phyloP scores from a whole-genome alignment of 768 basidiomycete species.

The Phanerochaete sordida region DNA sequence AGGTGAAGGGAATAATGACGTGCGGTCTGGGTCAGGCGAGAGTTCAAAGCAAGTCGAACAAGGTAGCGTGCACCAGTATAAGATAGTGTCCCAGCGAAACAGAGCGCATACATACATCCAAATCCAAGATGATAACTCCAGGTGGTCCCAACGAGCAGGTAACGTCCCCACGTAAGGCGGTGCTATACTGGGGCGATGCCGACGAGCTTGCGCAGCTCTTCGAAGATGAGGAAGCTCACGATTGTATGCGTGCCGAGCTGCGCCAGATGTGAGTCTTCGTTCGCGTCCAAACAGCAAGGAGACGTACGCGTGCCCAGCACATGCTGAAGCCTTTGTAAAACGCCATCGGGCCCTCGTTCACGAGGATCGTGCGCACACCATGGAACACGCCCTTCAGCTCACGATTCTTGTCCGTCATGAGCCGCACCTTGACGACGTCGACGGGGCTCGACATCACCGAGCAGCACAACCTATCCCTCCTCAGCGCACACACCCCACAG shows the following conservation, averaged over 20 bases:
- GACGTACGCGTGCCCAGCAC: conserved; percentile 33
- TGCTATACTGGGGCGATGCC: conserved; percentile 30
- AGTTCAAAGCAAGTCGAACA: too few relatives aligned
- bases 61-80: too few relatives aligned
- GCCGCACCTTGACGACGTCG: conserved; percentile 33
- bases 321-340: conserved; percentile 35
- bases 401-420: conserved; percentile 34
- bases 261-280: too few relatives aligned
- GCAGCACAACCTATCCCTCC: conserved; percentile 25
- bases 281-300: background rate
- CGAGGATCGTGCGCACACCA: conserved; percentile 26
- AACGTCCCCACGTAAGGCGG: background rate
- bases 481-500: conserved; percentile 17
- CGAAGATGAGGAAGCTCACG: conserved; percentile 32
- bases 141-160: background rate
- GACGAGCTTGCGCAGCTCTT: conserved; percentile 26
- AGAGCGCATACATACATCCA: too few relatives aligned
- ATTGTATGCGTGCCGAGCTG: conserved; percentile 34
- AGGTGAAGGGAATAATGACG: too few relatives aligned
- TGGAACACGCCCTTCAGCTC: conserved; percentile 25
- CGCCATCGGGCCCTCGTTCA: conserved; percentile 27
- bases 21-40: too few relatives aligned
- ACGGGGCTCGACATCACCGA: conserved; percentile 29
- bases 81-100: too few relatives aligned
- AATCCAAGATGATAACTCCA: too few relatives aligned